Evolutionary conservation across 441 rosid species (phyloP).

Genomic region (Gossypium lobatum): DNA sequence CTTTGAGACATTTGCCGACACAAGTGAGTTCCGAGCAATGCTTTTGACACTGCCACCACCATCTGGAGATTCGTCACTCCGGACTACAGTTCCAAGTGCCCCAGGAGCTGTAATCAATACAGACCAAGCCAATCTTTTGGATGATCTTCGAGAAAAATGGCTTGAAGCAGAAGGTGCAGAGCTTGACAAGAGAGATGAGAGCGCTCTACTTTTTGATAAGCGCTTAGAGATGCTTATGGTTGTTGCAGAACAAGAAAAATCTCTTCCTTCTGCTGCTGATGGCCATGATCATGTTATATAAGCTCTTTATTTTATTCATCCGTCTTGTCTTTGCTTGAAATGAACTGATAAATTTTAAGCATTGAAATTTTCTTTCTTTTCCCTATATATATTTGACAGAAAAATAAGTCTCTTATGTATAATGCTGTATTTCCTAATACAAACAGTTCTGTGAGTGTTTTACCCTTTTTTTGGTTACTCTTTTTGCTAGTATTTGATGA

Average conservation of each 20-base stretch:
- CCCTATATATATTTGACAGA: background rate
- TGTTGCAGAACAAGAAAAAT: slow-evolving; percentile 64
- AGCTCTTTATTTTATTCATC: background rate
- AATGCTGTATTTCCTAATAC: background rate
- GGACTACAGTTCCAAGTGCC: slow-evolving; percentile 86
- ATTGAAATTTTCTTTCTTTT: background rate
- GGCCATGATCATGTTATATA: slow-evolving; percentile 23
- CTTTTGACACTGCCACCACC: slow-evolving; percentile 90
- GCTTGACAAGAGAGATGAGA: slow-evolving; percentile 95
- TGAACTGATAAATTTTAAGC: background rate
- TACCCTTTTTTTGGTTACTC: background rate
- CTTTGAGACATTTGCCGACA: slow-evolving; percentile 83
- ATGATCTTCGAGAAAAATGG: slow-evolving; percentile 95
- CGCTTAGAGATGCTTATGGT: slow-evolving; percentile 86
- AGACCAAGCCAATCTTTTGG: slow-evolving; percentile 82
- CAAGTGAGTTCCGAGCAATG: slow-evolving; percentile 76
- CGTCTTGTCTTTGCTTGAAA: background rate
- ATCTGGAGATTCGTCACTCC: slow-evolving; percentile 85
- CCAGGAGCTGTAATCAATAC: slow-evolving; percentile 67
- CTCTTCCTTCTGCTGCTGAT: slow-evolving; percentile 22
- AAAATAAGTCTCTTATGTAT: background rate
- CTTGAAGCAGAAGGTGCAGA: slow-evolving; percentile 94
- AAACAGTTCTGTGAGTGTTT: background rate
- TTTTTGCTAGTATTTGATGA: too few species aligned
- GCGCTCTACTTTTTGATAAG: slow-evolving; percentile 79